Evolutionary conservation across 495 filamentous ascomycete genomes (phyloP).

Genomic region (Neurospora sp.): DNA sequence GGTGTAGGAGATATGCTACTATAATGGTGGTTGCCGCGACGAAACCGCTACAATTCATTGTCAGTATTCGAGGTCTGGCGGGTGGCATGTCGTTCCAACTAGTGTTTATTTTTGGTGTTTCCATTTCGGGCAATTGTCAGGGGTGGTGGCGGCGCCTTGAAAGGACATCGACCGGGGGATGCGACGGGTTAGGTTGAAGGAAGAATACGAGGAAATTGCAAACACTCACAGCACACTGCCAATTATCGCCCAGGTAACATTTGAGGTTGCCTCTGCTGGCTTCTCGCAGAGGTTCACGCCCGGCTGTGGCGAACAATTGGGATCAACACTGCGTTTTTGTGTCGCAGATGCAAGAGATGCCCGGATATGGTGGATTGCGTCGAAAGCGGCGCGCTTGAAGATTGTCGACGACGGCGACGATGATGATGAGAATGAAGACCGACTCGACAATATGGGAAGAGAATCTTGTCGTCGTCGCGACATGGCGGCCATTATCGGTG

Average conservation of each 20-base stretch:
- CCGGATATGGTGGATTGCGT: neutral
- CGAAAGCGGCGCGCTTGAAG: slow-evolving; percentile 7
- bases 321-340: neutral
- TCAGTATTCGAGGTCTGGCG: neutral
- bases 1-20: slow-evolving; percentile 11
- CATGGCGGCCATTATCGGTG: neutral
- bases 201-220: neutral
- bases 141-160: neutral
- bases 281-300: slow-evolving; percentile 19
- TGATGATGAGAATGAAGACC: neutral
- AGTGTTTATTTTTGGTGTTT: neutral
- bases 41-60: neutral
- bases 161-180: neutral
- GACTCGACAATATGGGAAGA: neutral
- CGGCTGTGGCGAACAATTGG: slow-evolving; percentile 4
- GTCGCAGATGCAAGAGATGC: neutral
- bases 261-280: slow-evolving; percentile 11
- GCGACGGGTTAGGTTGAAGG: neutral
- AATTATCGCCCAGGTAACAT: slow-evolving; percentile 16
- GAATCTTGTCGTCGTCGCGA: neutral
- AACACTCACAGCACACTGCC: slow-evolving; percentile 16
- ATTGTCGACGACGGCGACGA: neutral
- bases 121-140: neutral
- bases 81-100: neutral
- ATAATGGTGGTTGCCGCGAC: neutral